These are phyloP conservation scores for Astragalus membranaceus DNA, from an alignment of 306 rosid species.

Conservation along the genomic window DNA sequence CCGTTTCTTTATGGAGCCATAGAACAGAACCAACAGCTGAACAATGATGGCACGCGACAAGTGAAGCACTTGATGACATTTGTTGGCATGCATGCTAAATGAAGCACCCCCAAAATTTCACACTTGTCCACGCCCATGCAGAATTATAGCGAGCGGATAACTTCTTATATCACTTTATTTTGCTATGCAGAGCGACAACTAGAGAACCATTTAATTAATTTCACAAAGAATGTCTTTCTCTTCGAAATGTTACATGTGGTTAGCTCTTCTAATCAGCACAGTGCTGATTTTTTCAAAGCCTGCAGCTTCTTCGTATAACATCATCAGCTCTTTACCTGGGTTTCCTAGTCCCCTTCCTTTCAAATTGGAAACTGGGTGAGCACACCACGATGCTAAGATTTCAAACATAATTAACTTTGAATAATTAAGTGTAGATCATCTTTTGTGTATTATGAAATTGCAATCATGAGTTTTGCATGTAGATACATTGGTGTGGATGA, in stretches of 20 bases:
- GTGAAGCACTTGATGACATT: background rate
- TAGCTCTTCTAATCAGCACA: background rate
- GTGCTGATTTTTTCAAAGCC: background rate
- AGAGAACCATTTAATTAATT: background rate
- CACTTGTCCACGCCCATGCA: background rate
- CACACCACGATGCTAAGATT: background rate
- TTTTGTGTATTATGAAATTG: background rate
- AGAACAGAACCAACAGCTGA: background rate
- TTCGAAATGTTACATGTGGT: background rate
- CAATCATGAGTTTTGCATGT: background rate
- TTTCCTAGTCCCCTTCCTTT: background rate
- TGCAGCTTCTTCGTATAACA: background rate
- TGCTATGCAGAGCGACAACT: background rate
- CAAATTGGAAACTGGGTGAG: background rate
- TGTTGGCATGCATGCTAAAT: background rate
- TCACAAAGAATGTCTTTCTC: background rate
- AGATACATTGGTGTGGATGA: conserved; percentile 7
- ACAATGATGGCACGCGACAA: background rate
- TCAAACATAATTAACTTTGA: no score
- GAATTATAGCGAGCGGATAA: background rate
- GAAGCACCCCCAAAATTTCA: background rate
- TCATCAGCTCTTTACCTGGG: background rate
- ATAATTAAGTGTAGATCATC: no score
- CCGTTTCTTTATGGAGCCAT: background rate
- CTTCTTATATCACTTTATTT: background rate